Conservation (phyloP, 805 yeast genomes). For the Cyberlindnera nakhonratchasimensis region DNA sequence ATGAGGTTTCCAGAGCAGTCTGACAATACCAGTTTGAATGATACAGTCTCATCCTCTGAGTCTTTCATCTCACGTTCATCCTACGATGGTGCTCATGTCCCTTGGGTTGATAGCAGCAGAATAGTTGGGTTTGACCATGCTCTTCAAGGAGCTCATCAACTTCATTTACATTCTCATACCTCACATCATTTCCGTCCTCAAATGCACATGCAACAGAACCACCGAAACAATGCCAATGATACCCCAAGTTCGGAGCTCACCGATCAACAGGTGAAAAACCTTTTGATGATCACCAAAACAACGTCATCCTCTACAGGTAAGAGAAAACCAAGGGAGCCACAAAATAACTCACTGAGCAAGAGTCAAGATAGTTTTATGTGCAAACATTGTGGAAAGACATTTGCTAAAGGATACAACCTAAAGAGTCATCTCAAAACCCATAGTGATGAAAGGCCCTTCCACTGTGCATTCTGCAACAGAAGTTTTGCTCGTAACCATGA, state of each 20-base stretch:
- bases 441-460: conserved; percentile 67
- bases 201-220: background rate
- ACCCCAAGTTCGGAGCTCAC: conserved; percentile 4
- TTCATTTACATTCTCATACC: background rate
- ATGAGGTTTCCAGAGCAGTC: conserved; percentile 11
- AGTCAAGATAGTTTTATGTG: conserved; percentile 39
- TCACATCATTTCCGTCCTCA: background rate
- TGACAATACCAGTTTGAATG: background rate
- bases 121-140: background rate
- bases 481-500: conserved; percentile 78
- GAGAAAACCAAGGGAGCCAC: conserved; percentile 9
- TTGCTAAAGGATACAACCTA: conserved; percentile 76
- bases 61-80: conserved; percentile 2
- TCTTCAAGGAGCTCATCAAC: background rate
- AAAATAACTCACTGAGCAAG: background rate
- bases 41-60: background rate
- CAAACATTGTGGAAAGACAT: conserved; percentile 66
- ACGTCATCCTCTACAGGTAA: conserved; percentile 12
- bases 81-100: background rate
- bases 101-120: background rate
- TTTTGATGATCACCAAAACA: conserved; percentile 6
- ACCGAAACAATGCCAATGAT: background rate
- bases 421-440: conserved; percentile 79
- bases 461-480: conserved; percentile 60
- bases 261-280: conserved; percentile 12